phyloP scores from a whole-genome alignment of 345 rosid species.

The Raphanus raphanistrum region DNA sequence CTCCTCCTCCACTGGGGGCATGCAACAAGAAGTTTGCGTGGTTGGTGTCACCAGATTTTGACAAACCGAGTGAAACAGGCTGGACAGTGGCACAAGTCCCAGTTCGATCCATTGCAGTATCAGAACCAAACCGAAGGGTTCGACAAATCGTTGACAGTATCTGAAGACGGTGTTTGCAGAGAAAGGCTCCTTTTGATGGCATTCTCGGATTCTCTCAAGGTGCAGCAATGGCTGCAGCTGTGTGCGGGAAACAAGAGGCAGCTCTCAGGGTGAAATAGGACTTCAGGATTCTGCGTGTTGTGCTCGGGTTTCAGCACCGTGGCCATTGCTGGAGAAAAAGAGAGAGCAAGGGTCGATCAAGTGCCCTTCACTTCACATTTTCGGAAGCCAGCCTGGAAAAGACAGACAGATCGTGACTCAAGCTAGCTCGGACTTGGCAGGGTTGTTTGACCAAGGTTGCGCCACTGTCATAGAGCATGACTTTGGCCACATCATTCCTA shows the following conservation, averaged over 20 bases:
- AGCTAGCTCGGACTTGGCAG: conserved; percentile 62
- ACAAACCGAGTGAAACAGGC: conserved; percentile 40
- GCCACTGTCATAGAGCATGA: conserved; percentile 71
- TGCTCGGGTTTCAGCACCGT: conserved; percentile 73
- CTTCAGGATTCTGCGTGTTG: conserved; percentile 77
- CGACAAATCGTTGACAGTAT: conserved; percentile 54
- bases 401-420: conserved; percentile 79
- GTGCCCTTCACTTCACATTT: conserved; percentile 88
- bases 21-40: conserved; percentile 87
- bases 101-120: conserved; percentile 79
- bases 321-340: conserved; percentile 35
- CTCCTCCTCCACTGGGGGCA: conserved; percentile 38
- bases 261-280: conserved; percentile 55
- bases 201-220: conserved; percentile 93
- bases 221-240: conserved; percentile 85
- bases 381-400: conserved; percentile 60
- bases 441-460: conserved; percentile 56
- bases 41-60: conserved; percentile 63
- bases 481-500: conserved; percentile 86
- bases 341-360: conserved; percentile 44
- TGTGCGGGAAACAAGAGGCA: conserved; percentile 46
- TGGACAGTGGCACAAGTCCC: conserved; percentile 61
- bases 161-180: conserved; percentile 48
- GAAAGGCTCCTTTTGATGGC: conserved; percentile 94
- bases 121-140: conserved; percentile 80